Conservation (phyloP, 192 early-diverging fungal genomes). For the Coemansia aciculifera region DNA sequence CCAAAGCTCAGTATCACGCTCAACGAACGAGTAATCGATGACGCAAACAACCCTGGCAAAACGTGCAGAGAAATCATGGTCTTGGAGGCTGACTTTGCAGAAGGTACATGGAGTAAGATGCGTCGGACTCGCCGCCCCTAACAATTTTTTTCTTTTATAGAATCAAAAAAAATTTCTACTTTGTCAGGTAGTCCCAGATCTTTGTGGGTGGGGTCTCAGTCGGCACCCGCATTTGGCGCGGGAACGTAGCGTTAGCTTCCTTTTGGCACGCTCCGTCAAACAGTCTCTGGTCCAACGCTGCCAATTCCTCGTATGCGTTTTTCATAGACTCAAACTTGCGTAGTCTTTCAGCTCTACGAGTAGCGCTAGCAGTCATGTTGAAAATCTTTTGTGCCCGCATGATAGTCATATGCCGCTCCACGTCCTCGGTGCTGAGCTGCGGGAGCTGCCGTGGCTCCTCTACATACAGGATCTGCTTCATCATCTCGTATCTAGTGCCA, state of each 20-base stretch:
- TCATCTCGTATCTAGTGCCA: conserved; percentile 67
- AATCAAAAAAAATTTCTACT: background rate
- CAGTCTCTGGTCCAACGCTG: conserved; percentile 58
- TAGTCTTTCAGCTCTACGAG: conserved; percentile 50
- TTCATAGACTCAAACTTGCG: conserved; percentile 66
- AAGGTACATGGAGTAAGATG: conserved; percentile 34
- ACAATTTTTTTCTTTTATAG: background rate
- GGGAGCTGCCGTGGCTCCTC: conserved; percentile 53
- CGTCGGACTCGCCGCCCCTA: conserved; percentile 21
- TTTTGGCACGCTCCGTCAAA: conserved; percentile 65
- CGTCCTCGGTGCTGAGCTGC: conserved; percentile 56
- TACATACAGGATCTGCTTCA: conserved; percentile 71
- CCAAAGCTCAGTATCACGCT: conserved; percentile 25
- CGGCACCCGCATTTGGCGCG: conserved; percentile 70
- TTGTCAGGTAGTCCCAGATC: conserved; percentile 65
- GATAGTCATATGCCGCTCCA: conserved; percentile 68
- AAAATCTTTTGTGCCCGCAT: conserved; percentile 69
- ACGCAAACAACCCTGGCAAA: conserved; percentile 20
- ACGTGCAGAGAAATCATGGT: conserved; percentile 27
- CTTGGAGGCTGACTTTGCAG: conserved; percentile 21
- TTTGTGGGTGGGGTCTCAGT: conserved; percentile 70
- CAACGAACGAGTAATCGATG: conserved; percentile 30
- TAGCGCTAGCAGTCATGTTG: conserved; percentile 53
- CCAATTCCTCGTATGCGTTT: conserved; percentile 66
- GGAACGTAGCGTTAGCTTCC: conserved; percentile 64